Conservation (phyloP, 306 rosid genomes). For the Fagus sylvatica region DNA sequence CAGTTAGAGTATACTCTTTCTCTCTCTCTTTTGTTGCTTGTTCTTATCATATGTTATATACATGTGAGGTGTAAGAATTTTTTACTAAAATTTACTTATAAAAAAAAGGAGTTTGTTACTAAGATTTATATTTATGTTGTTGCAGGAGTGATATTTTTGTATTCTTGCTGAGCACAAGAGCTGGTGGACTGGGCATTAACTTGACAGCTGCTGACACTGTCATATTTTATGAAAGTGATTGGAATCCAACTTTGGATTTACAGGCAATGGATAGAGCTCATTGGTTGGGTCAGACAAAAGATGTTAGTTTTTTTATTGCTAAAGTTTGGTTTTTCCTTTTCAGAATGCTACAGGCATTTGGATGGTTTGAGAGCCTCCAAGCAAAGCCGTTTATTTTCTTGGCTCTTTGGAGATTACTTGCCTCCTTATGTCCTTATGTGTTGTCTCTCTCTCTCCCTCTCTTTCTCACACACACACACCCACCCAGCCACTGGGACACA, state of each 20-base stretch:
- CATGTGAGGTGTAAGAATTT: background rate
- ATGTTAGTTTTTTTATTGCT: conserved; percentile 54
- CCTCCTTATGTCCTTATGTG: conserved; percentile 6
- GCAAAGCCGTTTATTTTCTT: background rate
- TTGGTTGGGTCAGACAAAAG: conserved; percentile 97
- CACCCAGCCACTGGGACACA: background rate
- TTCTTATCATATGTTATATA: background rate
- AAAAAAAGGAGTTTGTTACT: background rate
- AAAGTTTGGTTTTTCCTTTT: background rate
- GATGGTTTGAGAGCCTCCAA: background rate
- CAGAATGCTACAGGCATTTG: background rate
- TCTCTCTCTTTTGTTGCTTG: background rate
- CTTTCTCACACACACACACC: background rate
- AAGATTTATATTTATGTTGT: conserved; percentile 25
- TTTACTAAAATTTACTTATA: no score
- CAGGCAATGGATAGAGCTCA: conserved; percentile 99
- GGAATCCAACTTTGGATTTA: conserved; percentile 97
- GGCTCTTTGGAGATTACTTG: background rate
- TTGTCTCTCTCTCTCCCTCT: conserved; percentile 8
- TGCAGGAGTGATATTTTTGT: conserved; percentile 91
- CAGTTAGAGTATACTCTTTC: background rate
- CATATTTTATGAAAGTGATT: conserved; percentile 98
- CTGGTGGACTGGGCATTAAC: conserved; percentile 99
- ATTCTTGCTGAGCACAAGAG: conserved; percentile 96
- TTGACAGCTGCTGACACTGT: conserved; percentile 99